phyloP scores from a whole-genome alignment of 176 grass and related monocot genomes.

The Raddia guianensis region DNA sequence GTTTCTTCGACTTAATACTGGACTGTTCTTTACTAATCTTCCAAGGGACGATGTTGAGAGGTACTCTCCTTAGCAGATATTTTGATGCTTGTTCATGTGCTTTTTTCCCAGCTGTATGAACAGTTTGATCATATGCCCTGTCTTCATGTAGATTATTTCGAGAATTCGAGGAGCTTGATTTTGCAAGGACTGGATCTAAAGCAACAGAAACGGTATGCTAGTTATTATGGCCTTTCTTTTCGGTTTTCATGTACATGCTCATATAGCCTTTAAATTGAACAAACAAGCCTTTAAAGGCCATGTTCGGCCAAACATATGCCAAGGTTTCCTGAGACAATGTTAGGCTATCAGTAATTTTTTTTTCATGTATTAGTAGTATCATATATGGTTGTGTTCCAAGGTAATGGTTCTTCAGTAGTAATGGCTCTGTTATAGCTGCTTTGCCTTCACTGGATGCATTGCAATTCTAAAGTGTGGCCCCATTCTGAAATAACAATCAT shows the following conservation, averaged over 20 bases:
- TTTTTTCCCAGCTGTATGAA: not conserved
- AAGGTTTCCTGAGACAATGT: no score
- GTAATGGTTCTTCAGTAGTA: not conserved
- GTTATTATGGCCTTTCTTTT: not conserved
- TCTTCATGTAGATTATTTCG: conserved; percentile 57
- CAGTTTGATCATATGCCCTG: not conserved
- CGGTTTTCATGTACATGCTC: conserved; percentile 1
- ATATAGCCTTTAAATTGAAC: not conserved
- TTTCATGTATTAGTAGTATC: not conserved
- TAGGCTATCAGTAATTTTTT: no score
- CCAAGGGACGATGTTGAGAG: conserved; percentile 85
- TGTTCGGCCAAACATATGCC: not conserved
- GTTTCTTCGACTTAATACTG: conserved; percentile 75
- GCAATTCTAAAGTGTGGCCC: not conserved
- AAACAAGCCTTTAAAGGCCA: not conserved
- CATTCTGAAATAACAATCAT: conserved; percentile 11
- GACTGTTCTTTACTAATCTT: conserved; percentile 79
- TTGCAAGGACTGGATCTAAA: conserved; percentile 75
- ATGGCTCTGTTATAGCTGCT: not conserved
- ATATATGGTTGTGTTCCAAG: no score
- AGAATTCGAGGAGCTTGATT: conserved; percentile 82
- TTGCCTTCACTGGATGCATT: not conserved
- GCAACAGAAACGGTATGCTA: conserved; percentile 71
- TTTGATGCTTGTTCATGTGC: not conserved
- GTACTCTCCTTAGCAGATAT: conserved; percentile 35